These are phyloP conservation scores for Venustampulla echinocandica DNA, from an alignment of 495 filamentous ascomycete genomes.

Conservation along the genomic window DNA sequence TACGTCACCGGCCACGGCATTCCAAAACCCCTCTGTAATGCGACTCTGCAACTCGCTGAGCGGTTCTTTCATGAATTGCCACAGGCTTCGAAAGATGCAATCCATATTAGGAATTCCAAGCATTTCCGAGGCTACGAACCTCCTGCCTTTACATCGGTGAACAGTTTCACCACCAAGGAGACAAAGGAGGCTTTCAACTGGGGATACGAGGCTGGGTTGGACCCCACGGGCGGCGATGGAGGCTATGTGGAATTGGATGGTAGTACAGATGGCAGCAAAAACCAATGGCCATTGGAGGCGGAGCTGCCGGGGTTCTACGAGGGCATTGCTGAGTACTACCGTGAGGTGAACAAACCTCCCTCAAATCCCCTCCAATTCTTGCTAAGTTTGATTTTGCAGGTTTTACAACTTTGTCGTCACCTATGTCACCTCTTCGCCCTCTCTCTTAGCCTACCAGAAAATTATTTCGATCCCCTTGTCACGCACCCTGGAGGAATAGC, in stretches of 20 bases:
- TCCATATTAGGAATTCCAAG: conserved; percentile 19
- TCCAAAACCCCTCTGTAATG: conserved; percentile 1
- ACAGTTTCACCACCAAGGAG: conserved; percentile 15
- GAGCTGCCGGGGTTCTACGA: conserved; percentile 21
- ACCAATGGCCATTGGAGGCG: conserved; percentile 18
- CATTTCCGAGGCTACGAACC: conserved; percentile 22
- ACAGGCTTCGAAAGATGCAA: conserved; percentile 11
- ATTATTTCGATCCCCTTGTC: conserved; percentile 35
- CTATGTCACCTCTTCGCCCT: conserved; percentile 39
- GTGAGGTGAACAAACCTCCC: conserved; percentile 10
- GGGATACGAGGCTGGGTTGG: conserved; percentile 22
- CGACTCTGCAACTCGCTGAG: conserved; percentile 11
- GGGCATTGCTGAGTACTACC: conserved; percentile 18
- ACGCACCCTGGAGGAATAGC: conserved; percentile 35
- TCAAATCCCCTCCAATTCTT: not conserved
- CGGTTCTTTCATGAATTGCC: conserved; percentile 22
- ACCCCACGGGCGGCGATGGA: conserved; percentile 21
- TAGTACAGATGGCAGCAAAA: conserved; percentile 5
- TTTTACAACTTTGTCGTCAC: conserved; percentile 26
- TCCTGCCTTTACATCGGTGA: conserved; percentile 15
- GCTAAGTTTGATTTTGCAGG: conserved; percentile 2
- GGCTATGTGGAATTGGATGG: conserved; percentile 24
- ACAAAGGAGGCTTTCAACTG: conserved; percentile 25
- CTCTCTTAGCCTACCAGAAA: conserved; percentile 33
- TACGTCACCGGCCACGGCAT: conserved; percentile 32